Evolutionary conservation across 345 rosid genomes (phyloP).

Genomic region (Eucalyptus sp.): DNA sequence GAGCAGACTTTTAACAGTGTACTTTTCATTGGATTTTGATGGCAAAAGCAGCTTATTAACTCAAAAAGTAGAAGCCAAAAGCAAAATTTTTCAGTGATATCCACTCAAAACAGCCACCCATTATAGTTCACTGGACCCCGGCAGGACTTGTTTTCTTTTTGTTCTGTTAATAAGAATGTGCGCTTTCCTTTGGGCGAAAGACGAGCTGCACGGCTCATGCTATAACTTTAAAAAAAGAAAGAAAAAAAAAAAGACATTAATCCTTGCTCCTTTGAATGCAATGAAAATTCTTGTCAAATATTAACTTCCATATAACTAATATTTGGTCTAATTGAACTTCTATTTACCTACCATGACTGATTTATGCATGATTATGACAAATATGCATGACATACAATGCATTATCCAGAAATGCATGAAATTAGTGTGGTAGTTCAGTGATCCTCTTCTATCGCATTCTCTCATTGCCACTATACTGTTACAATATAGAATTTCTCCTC

Average conservation of each 20-base stretch:
- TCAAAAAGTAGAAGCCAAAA: not conserved
- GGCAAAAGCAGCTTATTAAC: not conserved
- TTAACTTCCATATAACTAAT: not conserved
- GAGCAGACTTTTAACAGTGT: not conserved
- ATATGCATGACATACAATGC: not conserved
- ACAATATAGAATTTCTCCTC: not conserved
- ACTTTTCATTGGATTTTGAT: not conserved
- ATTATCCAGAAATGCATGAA: not conserved
- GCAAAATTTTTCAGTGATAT: not conserved
- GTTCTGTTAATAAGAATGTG: not conserved
- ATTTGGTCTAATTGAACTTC: not conserved
- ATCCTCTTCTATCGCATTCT: not conserved
- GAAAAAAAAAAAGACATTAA: not conserved
- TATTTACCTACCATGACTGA: not conserved
- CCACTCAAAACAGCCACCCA: not conserved
- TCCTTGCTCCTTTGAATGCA: not conserved
- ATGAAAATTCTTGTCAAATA: not conserved
- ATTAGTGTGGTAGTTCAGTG: not conserved
- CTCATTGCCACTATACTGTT: not conserved
- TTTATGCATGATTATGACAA: not conserved
- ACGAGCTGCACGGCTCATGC: not conserved
- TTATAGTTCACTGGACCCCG: not conserved
- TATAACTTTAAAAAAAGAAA: not conserved
- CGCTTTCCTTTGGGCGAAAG: not conserved
- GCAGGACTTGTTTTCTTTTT: not conserved